Base-by-base conservation (phyloP, 2,329 filamentous ascomycete genomes). In the Aspergillus sp. region DNA sequence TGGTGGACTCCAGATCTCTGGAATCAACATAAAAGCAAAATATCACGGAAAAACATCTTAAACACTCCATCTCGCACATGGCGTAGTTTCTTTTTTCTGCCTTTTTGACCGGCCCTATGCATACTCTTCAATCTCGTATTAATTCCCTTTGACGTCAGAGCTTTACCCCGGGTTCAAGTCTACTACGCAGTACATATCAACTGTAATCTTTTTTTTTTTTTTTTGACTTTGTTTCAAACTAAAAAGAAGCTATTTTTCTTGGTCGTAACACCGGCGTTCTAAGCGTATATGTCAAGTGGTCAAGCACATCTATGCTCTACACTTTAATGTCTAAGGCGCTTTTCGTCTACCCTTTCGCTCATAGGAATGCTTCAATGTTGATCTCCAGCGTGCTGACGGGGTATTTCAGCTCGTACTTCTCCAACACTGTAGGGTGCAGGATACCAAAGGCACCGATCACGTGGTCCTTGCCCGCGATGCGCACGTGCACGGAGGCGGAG, bases 321-420 rank as follows among this genome's bases (percentile, higher is more conserved):
- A 47, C 45, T 24, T 14, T 14, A 24, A 20, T 22, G 11, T 18
- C 36, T 29, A 53, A 9, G 14, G 26, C n/a, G 11, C 26, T 52
- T 36, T 9, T 14, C 22, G 16, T 16, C 36, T 7, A n/a, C 36
- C 16, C 36, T 47, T n/a, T 16, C 18, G 42, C 62, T 74, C 66
- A 96, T 79, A 97, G 82, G 84, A 99, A 96, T 66, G 90, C 86
- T 79, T 98, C 94, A 32, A 98, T 85, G 78, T 98, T 96, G 74
- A 99, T 85, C 82, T 99, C 95, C 67, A 99, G 80, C 49, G 91
- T 92, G 79, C 92, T 97, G 69, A 96, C 92, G 47, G 95, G 94
- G 82, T 93, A 92, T 85, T 86, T 91, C 72, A 97, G 82, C 70
- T 96, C 93, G 77, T 95, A 97, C 71, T 96, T 95, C 75, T 96